phyloP scores from a whole-genome alignment of 2,329 filamentous ascomycete species.

The Aspergillus novofumigatus region DNA sequence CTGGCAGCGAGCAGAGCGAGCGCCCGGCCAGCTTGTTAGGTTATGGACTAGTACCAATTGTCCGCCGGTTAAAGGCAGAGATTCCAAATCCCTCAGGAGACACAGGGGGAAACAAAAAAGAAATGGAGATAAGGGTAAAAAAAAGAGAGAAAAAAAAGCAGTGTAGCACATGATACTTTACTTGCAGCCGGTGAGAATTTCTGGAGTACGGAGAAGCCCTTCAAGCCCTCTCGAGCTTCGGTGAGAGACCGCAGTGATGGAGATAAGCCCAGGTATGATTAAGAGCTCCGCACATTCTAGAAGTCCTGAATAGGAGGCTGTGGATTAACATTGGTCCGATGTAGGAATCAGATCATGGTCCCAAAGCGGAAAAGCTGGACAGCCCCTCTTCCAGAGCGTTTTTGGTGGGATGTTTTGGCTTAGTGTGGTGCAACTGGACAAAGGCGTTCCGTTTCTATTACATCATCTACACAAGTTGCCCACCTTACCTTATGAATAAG shows the following conservation, averaged over 20 bases:
- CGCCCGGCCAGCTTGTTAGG: too few relatives aligned
- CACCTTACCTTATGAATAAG: background rate
- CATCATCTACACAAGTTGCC: conserved; percentile 6
- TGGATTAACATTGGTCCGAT: conserved; percentile 12
- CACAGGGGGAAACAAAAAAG: too few relatives aligned
- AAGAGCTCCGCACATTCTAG: background rate
- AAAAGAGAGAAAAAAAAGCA: conserved; percentile 8
- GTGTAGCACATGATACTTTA: conserved; percentile 14
- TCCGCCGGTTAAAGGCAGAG: background rate
- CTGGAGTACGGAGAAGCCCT: conserved; percentile 13
- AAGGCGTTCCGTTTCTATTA: conserved; percentile 7
- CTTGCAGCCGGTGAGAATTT: conserved; percentile 22
- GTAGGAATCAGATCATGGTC: background rate
- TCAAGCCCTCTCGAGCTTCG: too few relatives aligned
- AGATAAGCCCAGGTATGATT: background rate
- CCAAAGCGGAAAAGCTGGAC: conserved; percentile 15
- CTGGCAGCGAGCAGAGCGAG: too few relatives aligned
- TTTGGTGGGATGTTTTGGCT: conserved; percentile 6
- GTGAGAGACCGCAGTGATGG: background rate
- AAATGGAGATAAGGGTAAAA: background rate
- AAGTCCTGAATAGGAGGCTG: background rate
- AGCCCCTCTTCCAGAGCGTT: conserved; percentile 12
- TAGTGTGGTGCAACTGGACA: too few relatives aligned
- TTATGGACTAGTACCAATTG: background rate
- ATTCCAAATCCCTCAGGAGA: background rate